Evolutionary conservation across 2,329 filamentous ascomycete genomes (phyloP).

Genomic region (Davidsoniella eucalypti): DNA sequence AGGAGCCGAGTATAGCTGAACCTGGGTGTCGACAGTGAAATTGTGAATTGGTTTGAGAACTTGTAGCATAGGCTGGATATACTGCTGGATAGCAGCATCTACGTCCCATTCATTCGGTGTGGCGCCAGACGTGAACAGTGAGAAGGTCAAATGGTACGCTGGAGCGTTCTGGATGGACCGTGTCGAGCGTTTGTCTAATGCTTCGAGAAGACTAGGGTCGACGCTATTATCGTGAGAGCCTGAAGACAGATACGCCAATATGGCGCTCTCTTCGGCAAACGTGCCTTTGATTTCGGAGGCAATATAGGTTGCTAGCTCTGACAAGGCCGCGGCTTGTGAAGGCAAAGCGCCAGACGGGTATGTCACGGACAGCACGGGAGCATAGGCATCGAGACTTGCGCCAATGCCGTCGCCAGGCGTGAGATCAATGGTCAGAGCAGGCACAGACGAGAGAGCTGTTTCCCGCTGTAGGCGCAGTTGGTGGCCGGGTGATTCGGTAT

Average conservation of each 20-base stretch:
- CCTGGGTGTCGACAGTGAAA: slow-evolving; percentile 90
- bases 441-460: slow-evolving; percentile 16
- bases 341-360: slow-evolving; percentile 57
- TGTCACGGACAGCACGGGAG: slow-evolving; percentile 57
- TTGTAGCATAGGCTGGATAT: slow-evolving; percentile 66
- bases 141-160: slow-evolving; percentile 92
- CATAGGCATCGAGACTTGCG: slow-evolving; percentile 50
- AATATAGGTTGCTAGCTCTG: slow-evolving; percentile 58
- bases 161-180: slow-evolving; percentile 80
- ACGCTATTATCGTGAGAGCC: slow-evolving; percentile 30
- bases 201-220: slow-evolving; percentile 35
- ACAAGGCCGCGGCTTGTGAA: slow-evolving; percentile 46
- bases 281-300: slow-evolving; percentile 60
- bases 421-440: slow-evolving; percentile 56
- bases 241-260: slow-evolving; percentile 54
- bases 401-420: slow-evolving; percentile 41
- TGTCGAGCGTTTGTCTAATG: slow-evolving; percentile 54
- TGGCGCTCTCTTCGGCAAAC: slow-evolving; percentile 78
- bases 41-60: slow-evolving; percentile 74
- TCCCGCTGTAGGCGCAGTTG: slow-evolving; percentile 33
- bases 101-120: slow-evolving; percentile 83
- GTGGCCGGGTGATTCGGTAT: slow-evolving; percentile 73
- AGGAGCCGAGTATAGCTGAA: slow-evolving; percentile 75
- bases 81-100: slow-evolving; percentile 60
- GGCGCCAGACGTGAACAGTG: slow-evolving; percentile 69